These are phyloP conservation scores for Saturnispora saitoi DNA, from an alignment of 805 yeast genomes.

Conservation along the genomic window DNA sequence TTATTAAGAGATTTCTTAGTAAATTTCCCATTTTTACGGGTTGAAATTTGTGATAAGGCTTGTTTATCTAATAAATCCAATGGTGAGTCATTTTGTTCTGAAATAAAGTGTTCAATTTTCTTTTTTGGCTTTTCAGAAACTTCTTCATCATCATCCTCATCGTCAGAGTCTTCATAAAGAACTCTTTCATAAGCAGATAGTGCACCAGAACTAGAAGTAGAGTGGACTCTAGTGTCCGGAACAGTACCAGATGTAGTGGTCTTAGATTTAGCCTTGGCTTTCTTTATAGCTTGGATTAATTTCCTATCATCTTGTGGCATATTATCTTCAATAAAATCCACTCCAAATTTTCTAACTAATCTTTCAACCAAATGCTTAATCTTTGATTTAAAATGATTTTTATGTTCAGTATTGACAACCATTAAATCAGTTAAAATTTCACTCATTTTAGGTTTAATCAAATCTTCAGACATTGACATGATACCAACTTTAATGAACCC, in stretches of 20 bases:
- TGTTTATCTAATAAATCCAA: slow-evolving; percentile 81
- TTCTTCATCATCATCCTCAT: slow-evolving; percentile 41
- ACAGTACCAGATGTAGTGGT: slow-evolving; percentile 7
- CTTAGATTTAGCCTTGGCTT: slow-evolving; percentile 57
- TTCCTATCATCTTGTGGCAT: slow-evolving; percentile 90
- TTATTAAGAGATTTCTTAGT: slow-evolving; percentile 35
- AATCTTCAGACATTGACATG: slow-evolving; percentile 69
- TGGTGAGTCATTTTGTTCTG: slow-evolving; percentile 68
- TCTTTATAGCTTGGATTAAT: slow-evolving; percentile 75
- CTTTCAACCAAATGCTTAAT: slow-evolving; percentile 92
- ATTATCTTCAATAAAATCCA: slow-evolving; percentile 66
- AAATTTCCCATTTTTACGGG: slow-evolving; percentile 48
- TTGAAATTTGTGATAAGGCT: slow-evolving; percentile 80
- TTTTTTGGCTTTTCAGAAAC: slow-evolving; percentile 22
- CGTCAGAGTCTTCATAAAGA: slow-evolving; percentile 66
- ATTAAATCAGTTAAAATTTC: slow-evolving; percentile 64
- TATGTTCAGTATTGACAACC: slow-evolving; percentile 93
- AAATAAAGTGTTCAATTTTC: slow-evolving; percentile 53
- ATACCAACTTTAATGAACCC: slow-evolving; percentile 92
- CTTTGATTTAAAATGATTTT: slow-evolving; percentile 87
- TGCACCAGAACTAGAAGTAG: slow-evolving; percentile 25
- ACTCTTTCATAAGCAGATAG: slow-evolving; percentile 92
- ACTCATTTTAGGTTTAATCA: slow-evolving; percentile 57
- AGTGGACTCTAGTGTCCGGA: slow-evolving; percentile 28
- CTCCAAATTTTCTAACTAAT: slow-evolving; percentile 82